These are phyloP conservation scores for Ogataea wickerhamii DNA, from an alignment of 805 yeast genomes.

Conservation along the genomic window DNA sequence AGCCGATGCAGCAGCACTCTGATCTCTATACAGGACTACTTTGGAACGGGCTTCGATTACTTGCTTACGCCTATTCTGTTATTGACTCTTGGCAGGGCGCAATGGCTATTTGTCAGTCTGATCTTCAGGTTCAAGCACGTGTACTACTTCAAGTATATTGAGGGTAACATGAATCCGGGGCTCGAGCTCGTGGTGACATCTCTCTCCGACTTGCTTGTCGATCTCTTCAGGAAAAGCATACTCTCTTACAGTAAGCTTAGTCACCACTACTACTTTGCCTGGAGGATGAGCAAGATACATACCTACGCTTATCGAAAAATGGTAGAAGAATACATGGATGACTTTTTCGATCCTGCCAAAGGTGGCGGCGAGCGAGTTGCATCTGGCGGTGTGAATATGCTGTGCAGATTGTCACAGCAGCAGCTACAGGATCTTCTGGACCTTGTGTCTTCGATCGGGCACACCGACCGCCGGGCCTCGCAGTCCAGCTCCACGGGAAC, in stretches of 20 bases:
- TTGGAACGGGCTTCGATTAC: conserved; percentile 41
- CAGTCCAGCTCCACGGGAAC: background rate
- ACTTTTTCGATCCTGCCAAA: conserved; percentile 7
- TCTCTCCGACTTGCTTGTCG: background rate
- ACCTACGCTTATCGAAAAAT: conserved; percentile 12
- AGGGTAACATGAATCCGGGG: conserved; percentile 10
- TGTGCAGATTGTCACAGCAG: conserved; percentile 6
- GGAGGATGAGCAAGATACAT: conserved; percentile 20
- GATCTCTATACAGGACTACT: conserved; percentile 32
- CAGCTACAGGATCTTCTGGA: conserved; percentile 5
- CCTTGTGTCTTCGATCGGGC: background rate
- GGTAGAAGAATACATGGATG: conserved; percentile 1
- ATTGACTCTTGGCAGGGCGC: conserved; percentile 8
- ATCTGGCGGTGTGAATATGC: conserved; percentile 3
- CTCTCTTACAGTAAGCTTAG: conserved; percentile 8
- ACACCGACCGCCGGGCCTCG: background rate
- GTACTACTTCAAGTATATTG: conserved; percentile 7
- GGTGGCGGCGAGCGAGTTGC: conserved; percentile 6
- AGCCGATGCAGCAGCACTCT: conserved; percentile 34
- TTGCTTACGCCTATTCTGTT: conserved; percentile 38
- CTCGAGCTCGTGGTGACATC: conserved; percentile 1
- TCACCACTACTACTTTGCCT: conserved; percentile 22
- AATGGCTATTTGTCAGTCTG: conserved; percentile 7
- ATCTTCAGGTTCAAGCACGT: conserved; percentile 15
- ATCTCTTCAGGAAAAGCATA: background rate